Evolutionary conservation across 2,329 filamentous ascomycete species (phyloP), one percentile per base, ranked within the genome.

Genomic region (Didymella glomerata): DNA sequence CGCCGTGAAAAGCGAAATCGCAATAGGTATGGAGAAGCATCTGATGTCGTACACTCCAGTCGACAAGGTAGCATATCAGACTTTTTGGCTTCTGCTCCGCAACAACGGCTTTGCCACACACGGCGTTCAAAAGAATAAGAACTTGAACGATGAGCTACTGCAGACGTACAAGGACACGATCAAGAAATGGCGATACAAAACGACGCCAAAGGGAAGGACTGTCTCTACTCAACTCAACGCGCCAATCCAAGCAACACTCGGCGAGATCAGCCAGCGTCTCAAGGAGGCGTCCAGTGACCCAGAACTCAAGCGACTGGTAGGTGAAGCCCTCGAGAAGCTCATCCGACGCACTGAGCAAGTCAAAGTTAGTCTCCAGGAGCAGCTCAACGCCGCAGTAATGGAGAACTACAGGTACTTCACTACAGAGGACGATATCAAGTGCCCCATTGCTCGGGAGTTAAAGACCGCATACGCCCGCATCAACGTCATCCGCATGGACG

Each of bases 391-490:
- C 7, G 22, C 46, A 27, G 8, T 25, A 1, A 16, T n/a, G 3
- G 47, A 51, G 2, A 57, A 47, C 18, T 51, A 57, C 13, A 6
- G 14, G 1, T 32, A 53, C 7, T 67, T 65, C 42, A 61, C 58
- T 1, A 65, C 51, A 0, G 64, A 63, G 36, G 58, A 63, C 3
- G 64, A 62, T 30, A 61, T 61, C n/a, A 22, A 48, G 16, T 63
- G 60, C 16, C 64, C 62, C 1, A 53, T 64, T n/a, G 57, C 62
- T 2, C 24, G 1, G 8, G 30, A 55, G 4, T 48, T 66, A 46
- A 57, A 51, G 6, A 9, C 38, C 0, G 50, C 42, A 2, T 66
- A 66, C 27, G 16, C 16, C 1, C 42, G 28, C 2, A 58, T 56
- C 4, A 27, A 25, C 4, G 4, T n/a, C 4, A 30, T 57, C 10